These are phyloP conservation scores for Backusella sp. DNA, from an alignment of 192 early-diverging fungal species.

Conservation along the genomic window DNA sequence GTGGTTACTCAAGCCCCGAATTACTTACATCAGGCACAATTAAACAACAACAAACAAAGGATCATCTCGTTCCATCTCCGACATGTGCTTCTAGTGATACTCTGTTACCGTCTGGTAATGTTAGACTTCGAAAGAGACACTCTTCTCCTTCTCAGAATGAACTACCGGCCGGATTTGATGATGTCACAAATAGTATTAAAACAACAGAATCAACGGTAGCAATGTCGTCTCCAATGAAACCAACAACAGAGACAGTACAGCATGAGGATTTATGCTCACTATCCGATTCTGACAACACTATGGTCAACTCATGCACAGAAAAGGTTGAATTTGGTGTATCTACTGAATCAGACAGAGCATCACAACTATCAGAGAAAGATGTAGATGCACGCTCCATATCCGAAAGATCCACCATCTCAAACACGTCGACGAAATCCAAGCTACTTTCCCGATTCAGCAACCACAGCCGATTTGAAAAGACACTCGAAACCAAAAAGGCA, in stretches of 20 bases:
- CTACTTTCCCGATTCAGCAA: background rate
- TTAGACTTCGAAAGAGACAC: background rate
- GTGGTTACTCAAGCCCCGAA: slow-evolving; percentile 11
- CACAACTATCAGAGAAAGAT: background rate
- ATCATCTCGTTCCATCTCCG: background rate
- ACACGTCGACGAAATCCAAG: background rate
- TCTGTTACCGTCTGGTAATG: background rate
- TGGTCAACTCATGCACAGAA: background rate
- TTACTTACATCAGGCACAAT: background rate
- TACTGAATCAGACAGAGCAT: background rate
- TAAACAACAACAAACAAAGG: background rate
- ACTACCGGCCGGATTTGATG: background rate
- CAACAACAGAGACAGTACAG: background rate
- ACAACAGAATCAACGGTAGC: background rate
- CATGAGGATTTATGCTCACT: background rate
- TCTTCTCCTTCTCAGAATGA: background rate
- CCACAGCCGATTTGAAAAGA: background rate
- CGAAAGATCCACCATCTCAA: background rate
- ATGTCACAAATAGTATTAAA: background rate
- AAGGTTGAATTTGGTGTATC: background rate
- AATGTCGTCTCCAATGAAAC: background rate
- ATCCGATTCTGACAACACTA: background rate
- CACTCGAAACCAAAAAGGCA: background rate
- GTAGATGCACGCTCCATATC: background rate
- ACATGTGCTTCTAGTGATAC: background rate